These are phyloP conservation scores for Podaxis rugospora DNA, from an alignment of 768 basidiomycete species.

Conservation along the genomic window DNA sequence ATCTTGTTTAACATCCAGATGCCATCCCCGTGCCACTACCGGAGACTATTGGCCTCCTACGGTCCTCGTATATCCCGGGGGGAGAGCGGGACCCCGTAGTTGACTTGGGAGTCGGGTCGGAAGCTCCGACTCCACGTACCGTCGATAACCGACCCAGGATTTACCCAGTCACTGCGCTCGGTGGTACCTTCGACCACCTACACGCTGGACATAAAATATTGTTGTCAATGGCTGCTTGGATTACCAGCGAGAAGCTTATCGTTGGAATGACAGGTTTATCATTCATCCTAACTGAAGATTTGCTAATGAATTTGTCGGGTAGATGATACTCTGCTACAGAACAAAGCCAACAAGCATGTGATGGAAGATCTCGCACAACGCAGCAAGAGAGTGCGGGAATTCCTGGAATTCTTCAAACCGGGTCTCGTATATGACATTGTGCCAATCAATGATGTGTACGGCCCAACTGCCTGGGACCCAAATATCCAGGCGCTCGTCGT, in stretches of 20 bases:
- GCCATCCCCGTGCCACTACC: constrained; percentile 39
- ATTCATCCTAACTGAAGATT: constrained; percentile 6
- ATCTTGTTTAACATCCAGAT: constrained; percentile 27
- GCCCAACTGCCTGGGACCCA: constrained; percentile 85
- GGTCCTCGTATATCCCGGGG: constrained; percentile 31
- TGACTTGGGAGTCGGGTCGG: neutral
- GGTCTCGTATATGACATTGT: constrained; percentile 63
- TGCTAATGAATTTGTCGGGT: constrained; percentile 5
- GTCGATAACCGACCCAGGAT: constrained; percentile 20
- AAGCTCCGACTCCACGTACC: constrained; percentile 1
- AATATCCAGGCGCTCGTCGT: constrained; percentile 92
- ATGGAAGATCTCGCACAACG: constrained; percentile 61
- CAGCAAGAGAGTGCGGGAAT: constrained; percentile 52
- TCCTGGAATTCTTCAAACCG: constrained; percentile 69
- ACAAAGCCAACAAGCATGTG: constrained; percentile 66
- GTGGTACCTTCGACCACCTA: constrained; percentile 97
- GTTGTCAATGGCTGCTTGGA: constrained; percentile 86
- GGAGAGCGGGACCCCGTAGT: constrained; percentile 20
- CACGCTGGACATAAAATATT: constrained; percentile 98
- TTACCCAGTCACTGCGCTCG: constrained; percentile 76
- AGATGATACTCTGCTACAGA: constrained; percentile 69
- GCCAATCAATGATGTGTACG: constrained; percentile 80
- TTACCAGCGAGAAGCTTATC: constrained; percentile 75
- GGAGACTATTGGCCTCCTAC: constrained; percentile 31
- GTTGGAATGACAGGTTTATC: constrained; percentile 80